Conservation (phyloP, 176 grass and related monocot species). For the Phoenix dactylifera region DNA sequence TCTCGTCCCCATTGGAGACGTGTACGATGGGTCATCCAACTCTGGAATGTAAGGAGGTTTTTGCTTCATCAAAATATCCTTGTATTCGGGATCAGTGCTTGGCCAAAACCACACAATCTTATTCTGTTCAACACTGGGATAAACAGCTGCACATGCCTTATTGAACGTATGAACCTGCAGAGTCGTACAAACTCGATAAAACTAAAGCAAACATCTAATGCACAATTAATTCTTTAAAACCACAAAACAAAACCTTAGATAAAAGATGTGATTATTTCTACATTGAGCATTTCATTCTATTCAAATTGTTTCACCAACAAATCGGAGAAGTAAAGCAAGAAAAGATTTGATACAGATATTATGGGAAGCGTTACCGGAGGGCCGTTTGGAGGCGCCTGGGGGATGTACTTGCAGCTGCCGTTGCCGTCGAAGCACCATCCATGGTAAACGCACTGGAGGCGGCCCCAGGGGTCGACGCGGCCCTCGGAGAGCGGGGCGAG, state of each 20-base stretch:
- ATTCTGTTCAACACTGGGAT: slow-evolving; percentile 73
- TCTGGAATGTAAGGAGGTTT: slow-evolving; percentile 50
- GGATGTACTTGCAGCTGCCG: slow-evolving; percentile 73
- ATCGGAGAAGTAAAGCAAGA: too few relatives aligned
- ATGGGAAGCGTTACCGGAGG: slow-evolving; percentile 22
- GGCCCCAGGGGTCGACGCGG: slow-evolving; percentile 62
- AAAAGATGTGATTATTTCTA: too few relatives aligned
- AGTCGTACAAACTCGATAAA: not conserved
- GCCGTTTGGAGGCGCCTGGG: slow-evolving; percentile 65
- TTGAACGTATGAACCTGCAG: slow-evolving; percentile 58
- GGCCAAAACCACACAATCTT: slow-evolving; percentile 90
- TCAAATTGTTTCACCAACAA: too few relatives aligned
- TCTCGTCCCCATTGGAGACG: slow-evolving; percentile 37
- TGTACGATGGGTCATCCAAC: slow-evolving; percentile 69
- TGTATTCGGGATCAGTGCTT: slow-evolving; percentile 38
- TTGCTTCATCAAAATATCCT: slow-evolving; percentile 43
- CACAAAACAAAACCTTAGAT: too few relatives aligned
- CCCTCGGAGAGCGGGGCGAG: slow-evolving; percentile 86
- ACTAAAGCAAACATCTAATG: too few relatives aligned
- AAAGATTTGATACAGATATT: too few relatives aligned
- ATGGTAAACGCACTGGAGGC: slow-evolving; percentile 90
- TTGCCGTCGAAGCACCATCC: slow-evolving; percentile 95
- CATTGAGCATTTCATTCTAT: too few relatives aligned
- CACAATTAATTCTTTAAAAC: too few relatives aligned
- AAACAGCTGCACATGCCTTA: slow-evolving; percentile 64